Conservation (phyloP, 2,329 filamentous ascomycete species). For the Alternaria sp. region DNA sequence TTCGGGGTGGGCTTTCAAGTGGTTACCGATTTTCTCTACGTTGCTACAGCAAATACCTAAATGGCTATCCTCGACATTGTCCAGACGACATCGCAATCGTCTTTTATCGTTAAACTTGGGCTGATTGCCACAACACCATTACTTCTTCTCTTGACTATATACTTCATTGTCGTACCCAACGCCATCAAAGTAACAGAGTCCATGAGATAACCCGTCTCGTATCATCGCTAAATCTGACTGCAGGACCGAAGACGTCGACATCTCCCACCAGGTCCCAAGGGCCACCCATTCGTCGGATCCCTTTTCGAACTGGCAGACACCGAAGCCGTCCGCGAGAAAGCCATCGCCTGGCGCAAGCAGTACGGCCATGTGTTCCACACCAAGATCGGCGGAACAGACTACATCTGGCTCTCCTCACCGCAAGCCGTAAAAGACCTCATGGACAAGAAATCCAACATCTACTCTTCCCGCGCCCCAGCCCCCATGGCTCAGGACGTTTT, state of each 20-base stretch:
- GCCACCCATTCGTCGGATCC: slow-evolving; percentile 50
- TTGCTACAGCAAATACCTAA: background rate
- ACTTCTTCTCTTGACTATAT: slow-evolving; percentile 27
- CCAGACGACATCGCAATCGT: background rate
- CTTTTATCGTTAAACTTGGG: slow-evolving; percentile 18
- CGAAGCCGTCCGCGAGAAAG: slow-evolving; percentile 41
- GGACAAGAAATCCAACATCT: slow-evolving; percentile 60
- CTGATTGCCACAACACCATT: slow-evolving; percentile 23
- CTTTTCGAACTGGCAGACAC: slow-evolving; percentile 47
- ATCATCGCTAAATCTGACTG: background rate
- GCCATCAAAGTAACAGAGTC: slow-evolving; percentile 28
- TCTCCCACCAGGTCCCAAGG: slow-evolving; percentile 49
- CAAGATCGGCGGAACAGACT: slow-evolving; percentile 50
- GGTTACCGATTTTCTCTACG: background rate
- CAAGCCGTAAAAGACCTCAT: slow-evolving; percentile 62
- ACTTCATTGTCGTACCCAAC: slow-evolving; percentile 41
- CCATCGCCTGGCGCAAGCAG: slow-evolving; percentile 43
- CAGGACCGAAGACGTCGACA: slow-evolving; percentile 42
- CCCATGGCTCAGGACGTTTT: slow-evolving; percentile 50
- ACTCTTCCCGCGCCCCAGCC: slow-evolving; percentile 53
- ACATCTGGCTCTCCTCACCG: slow-evolving; percentile 53
- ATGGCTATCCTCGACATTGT: slow-evolving; percentile 20
- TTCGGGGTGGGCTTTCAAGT: background rate
- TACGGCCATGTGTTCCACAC: slow-evolving; percentile 51
- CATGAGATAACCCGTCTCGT: background rate